Evolutionary conservation across 2,329 filamentous ascomycete species (phyloP).

Genomic region (Zymoseptoria ardabiliae): DNA sequence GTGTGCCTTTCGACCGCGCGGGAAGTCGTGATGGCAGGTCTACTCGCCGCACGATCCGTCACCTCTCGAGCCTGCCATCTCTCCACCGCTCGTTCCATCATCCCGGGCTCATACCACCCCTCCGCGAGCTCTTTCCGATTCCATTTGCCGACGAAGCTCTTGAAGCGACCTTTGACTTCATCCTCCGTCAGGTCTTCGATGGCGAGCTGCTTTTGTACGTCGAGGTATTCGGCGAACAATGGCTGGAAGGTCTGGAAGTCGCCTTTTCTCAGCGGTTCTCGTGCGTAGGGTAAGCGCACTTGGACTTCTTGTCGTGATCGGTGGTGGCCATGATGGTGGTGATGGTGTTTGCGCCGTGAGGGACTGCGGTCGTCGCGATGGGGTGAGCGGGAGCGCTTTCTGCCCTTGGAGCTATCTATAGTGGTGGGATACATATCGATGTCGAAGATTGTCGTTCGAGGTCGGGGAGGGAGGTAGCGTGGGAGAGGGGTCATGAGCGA

Average conservation of each 20-base stretch:
- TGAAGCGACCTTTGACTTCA: conserved; percentile 82
- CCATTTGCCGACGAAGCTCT: conserved; percentile 88
- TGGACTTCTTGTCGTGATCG: not conserved
- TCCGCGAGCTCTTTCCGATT: conserved; percentile 80
- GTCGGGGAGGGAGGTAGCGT: not conserved
- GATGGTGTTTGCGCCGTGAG: conserved; percentile 1
- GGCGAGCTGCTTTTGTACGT: conserved; percentile 73
- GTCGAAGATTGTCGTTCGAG: not conserved
- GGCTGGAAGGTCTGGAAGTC: conserved; percentile 61
- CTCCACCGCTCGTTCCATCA: conserved; percentile 48
- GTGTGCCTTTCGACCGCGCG: conserved; percentile 19
- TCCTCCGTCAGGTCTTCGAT: conserved; percentile 62
- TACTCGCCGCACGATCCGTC: conserved; percentile 8
- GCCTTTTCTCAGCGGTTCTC: conserved; percentile 55
- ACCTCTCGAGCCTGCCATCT: conserved; percentile 9
- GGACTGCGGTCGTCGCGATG: conserved; percentile 5
- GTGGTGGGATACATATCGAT: not conserved
- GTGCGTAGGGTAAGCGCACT: conserved; percentile 17
- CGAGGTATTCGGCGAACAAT: conserved; percentile 76
- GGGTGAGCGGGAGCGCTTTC: conserved; percentile 23
- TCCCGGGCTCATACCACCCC: conserved; percentile 86
- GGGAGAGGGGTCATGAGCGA: not conserved
- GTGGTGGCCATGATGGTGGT: conserved; percentile 8
- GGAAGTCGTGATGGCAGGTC: conserved; percentile 23
- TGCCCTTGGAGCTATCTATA: conserved; percentile 11